Evolutionary conservation across 371 early-diverging fungal genomes (phyloP).

Genomic region (Mortierella sp.): DNA sequence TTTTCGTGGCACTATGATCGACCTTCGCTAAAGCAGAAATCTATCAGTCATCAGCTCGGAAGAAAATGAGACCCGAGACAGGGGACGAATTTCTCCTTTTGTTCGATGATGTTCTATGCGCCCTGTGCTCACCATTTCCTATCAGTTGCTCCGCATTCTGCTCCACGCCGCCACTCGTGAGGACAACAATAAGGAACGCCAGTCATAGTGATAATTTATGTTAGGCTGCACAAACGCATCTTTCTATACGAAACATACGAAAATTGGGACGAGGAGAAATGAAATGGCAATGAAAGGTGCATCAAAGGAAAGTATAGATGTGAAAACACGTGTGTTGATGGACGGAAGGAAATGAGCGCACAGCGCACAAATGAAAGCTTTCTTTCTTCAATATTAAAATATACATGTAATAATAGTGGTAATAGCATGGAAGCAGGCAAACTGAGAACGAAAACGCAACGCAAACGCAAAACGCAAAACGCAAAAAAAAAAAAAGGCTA

Average conservation of each 20-base stretch:
- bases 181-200: too few species aligned
- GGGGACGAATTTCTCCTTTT: neutral
- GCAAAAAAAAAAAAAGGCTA: constrained; percentile 9
- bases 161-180: too few species aligned
- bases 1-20: too few species aligned
- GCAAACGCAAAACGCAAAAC: constrained; percentile 3
- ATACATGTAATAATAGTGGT: constrained; percentile 10
- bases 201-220: too few species aligned
- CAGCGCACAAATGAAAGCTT: neutral
- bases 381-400: constrained; percentile 21
- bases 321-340: too few species aligned
- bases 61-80: neutral
- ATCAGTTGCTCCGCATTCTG: neutral
- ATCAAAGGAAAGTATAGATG: neutral
- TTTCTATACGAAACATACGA: too few species aligned
- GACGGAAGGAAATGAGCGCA: neutral
- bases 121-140: neutral
- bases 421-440: too few species aligned
- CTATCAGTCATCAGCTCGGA: too few species aligned
- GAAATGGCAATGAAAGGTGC: neutral
- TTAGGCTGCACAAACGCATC: too few species aligned
- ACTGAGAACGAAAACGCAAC: constrained; percentile 6
- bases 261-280: neutral
- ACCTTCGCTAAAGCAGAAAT: too few species aligned
- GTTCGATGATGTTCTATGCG: constrained; percentile 9